A percentile compares a stretch with the other conserved stretches of the same genome.
These are phyloP conservation scores for Bolboschoenus planiculmis DNA, from an alignment of 176 grass and related monocot species.

Conservation along the genomic window DNA sequence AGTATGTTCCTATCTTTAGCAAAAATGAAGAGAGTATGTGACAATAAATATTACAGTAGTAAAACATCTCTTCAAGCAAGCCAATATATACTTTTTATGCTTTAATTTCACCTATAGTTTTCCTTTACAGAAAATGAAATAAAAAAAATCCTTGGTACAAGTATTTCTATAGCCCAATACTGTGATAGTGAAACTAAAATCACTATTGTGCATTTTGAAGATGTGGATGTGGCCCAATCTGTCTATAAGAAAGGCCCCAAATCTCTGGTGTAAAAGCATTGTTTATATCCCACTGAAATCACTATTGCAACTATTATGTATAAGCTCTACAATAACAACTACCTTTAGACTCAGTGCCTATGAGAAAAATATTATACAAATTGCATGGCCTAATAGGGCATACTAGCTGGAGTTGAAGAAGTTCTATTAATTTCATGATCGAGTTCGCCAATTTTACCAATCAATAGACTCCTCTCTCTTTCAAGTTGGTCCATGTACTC, in stretches of 20 bases:
- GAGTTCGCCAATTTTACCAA: conserved; percentile 53
- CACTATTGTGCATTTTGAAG: background rate
- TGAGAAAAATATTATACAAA: background rate
- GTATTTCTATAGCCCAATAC: background rate
- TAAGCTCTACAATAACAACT: background rate
- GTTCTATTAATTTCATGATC: conserved; percentile 63
- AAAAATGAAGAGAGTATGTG: background rate
- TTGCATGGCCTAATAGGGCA: background rate
- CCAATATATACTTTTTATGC: background rate
- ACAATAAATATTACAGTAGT: background rate
- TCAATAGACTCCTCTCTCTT: conserved; percentile 51
- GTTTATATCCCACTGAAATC: background rate
- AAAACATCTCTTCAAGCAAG: background rate
- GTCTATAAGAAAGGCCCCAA: background rate
- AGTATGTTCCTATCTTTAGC: background rate
- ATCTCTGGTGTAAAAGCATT: background rate
- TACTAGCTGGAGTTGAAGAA: conserved; percentile 43
- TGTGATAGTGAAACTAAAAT: background rate
- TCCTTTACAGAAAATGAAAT: background rate
- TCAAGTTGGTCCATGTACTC: conserved; percentile 62
- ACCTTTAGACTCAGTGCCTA: background rate
- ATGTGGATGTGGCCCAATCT: background rate
- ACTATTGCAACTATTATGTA: background rate
- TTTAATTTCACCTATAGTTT: background rate
- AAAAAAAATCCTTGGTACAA: background rate